Evolutionary conservation across 805 yeast species (phyloP).

Genomic region (Suhomyces xylopsoci): DNA sequence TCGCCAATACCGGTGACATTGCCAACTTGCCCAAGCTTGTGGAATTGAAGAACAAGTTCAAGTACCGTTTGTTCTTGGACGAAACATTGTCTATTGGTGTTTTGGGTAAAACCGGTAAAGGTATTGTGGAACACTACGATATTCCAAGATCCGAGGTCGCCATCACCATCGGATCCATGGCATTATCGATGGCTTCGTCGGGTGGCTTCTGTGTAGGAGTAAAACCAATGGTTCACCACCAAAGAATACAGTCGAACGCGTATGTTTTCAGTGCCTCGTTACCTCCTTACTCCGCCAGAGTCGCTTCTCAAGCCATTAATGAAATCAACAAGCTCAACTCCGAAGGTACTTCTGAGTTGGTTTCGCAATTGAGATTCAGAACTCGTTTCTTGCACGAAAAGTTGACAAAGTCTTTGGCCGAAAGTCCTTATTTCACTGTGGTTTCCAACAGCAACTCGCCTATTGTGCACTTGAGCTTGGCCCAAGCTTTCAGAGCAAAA

Average conservation of each 20-base stretch:
- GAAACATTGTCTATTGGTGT: slow-evolving; percentile 86
- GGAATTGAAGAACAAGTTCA: slow-evolving; percentile 74
- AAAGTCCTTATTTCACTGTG: slow-evolving; percentile 44
- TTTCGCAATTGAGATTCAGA: slow-evolving; percentile 13
- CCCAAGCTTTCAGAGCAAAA: slow-evolving; percentile 40
- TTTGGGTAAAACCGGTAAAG: slow-evolving; percentile 81
- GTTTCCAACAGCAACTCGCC: slow-evolving; percentile 63
- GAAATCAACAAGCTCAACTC: slow-evolving; percentile 39
- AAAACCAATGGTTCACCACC: slow-evolving; percentile 81
- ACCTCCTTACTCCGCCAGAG: slow-evolving; percentile 85
- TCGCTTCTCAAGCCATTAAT: slow-evolving; percentile 52
- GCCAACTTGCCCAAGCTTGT: slow-evolving; percentile 67
- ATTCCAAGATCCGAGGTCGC: slow-evolving; percentile 73
- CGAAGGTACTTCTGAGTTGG: slow-evolving; percentile 32
- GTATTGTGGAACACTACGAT: slow-evolving; percentile 70
- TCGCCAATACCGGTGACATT: slow-evolving; percentile 76
- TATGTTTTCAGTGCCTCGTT: slow-evolving; percentile 92
- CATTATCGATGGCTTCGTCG: slow-evolving; percentile 73
- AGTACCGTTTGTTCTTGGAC: slow-evolving; percentile 83
- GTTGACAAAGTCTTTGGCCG: slow-evolving; percentile 37
- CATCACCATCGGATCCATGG: slow-evolving; percentile 84
- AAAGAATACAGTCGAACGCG: slow-evolving; percentile 84
- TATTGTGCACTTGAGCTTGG: slow-evolving; percentile 62
- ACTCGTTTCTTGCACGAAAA: slow-evolving; percentile 29
- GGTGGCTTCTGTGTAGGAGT: slow-evolving; percentile 96